Evolutionary conservation across 176 grass and related monocot genomes (phyloP).

Genomic region (Oryza glaberrima): DNA sequence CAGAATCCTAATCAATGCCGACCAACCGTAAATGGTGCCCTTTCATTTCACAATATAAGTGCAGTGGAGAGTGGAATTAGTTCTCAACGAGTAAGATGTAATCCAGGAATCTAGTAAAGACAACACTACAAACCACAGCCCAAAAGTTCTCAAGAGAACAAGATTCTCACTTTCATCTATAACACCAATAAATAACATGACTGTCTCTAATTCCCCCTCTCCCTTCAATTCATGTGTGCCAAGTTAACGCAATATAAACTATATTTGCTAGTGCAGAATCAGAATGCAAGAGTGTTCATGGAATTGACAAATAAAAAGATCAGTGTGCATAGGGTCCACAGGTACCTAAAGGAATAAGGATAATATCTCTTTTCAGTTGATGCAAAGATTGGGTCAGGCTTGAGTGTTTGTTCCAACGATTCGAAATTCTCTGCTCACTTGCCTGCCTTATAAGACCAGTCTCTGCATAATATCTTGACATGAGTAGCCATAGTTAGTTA

Average conservation of each 20-base stretch:
- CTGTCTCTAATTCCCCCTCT: slow-evolving; percentile 5
- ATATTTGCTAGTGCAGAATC: slow-evolving; percentile 66
- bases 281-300: slow-evolving; percentile 59
- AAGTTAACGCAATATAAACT: slow-evolving; percentile 61
- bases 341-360: slow-evolving; percentile 82
- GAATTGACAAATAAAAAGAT: slow-evolving; percentile 63
- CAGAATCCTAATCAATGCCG: slow-evolving; percentile 43
- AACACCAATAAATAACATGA: slow-evolving; percentile 46
- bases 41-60: slow-evolving; percentile 36
- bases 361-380: slow-evolving; percentile 92
- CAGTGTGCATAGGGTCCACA: slow-evolving; percentile 57
- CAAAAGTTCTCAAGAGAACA: slow-evolving; percentile 63
- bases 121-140: slow-evolving; percentile 41
- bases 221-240: slow-evolving; percentile 35
- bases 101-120: slow-evolving; percentile 44
- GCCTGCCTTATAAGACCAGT: slow-evolving; percentile 57
- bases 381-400: slow-evolving; percentile 59
- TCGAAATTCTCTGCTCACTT: slow-evolving; percentile 59
- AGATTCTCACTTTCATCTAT: slow-evolving; percentile 58
- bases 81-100: slow-evolving; percentile 43
- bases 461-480: slow-evolving; percentile 41
- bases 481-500: slow-evolving; percentile 39
- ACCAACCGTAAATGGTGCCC: slow-evolving; percentile 27
- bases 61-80: slow-evolving; percentile 42
- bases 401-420: slow-evolving; percentile 60